These are phyloP conservation scores for Osmanthus fragrans DNA, from an alignment of 257 asterid genomes.

Conservation along the genomic window DNA sequence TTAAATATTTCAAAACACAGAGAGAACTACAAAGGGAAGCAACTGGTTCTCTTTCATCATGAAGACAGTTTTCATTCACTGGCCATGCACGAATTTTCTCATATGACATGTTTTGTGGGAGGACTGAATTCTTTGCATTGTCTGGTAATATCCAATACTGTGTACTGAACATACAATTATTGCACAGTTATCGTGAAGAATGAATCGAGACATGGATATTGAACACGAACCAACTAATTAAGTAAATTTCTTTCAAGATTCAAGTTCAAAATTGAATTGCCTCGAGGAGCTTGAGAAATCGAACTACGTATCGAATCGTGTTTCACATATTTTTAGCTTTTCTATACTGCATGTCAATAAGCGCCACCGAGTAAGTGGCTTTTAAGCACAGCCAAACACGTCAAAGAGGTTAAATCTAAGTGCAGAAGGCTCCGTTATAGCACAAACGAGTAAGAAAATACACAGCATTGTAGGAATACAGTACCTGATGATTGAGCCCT, in stretches of 20 bases:
- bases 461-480: slow-evolving; percentile 8
- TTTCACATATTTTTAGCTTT: no score
- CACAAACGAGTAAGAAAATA: background rate
- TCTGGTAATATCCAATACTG: background rate
- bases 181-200: background rate
- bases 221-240: background rate
- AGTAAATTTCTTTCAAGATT: background rate
- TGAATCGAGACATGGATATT: background rate
- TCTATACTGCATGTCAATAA: no score
- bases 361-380: no score
- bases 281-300: background rate
- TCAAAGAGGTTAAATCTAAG: no score
- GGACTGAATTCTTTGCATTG: background rate
- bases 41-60: slow-evolving; percentile 2
- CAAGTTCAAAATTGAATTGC: background rate
- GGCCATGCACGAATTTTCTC: background rate
- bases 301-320: background rate
- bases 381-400: no score
- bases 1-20: background rate
- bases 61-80: background rate
- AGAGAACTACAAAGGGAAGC: background rate
- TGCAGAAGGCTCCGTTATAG: background rate
- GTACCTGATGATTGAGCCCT: slow-evolving; percentile 59
- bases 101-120: background rate
- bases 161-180: background rate